Percentiles rank a stretch among this genome's conserved stretches.
Evolutionary conservation across 805 yeast genomes (phyloP).

Genomic region (Sugiyamaella chiloensis): DNA sequence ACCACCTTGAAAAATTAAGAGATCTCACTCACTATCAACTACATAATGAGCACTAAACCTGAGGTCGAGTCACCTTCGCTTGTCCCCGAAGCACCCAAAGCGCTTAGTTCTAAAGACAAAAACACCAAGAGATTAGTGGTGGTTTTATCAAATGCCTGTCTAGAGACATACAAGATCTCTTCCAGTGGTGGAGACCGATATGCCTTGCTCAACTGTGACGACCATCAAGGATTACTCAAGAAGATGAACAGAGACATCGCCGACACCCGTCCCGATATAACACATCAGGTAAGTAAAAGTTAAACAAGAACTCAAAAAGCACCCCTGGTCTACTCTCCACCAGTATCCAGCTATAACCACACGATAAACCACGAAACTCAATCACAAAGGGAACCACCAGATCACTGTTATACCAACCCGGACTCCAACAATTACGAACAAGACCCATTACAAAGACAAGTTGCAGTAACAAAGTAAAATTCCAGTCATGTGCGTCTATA

Average conservation of each 20-base stretch:
- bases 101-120: constrained; percentile 81
- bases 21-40: neutral
- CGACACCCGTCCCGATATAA: constrained; percentile 98
- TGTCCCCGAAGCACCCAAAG: constrained; percentile 83
- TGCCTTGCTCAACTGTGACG: constrained; percentile 94
- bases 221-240: constrained; percentile 91
- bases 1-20: constrained; percentile 6
- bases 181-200: constrained; percentile 86
- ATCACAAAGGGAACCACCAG: too few species aligned
- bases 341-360: too few species aligned
- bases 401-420: too few species aligned
- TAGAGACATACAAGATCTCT: constrained; percentile 89
- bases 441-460: too few species aligned
- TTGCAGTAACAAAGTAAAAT: too few species aligned
- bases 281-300: constrained; percentile 61
- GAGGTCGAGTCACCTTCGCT: constrained; percentile 50
- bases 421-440: too few species aligned
- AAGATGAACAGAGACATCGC: constrained; percentile 97
- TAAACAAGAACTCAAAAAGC: too few species aligned
- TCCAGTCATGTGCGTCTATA: too few species aligned
- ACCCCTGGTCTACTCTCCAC: too few species aligned
- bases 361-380: too few species aligned
- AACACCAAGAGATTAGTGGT: constrained; percentile 83
- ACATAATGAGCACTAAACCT: neutral
- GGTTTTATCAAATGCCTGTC: constrained; percentile 92